A percentile compares a stretch with the other conserved stretches of the same genome.
These are phyloP conservation scores for Fusarium haematococcum DNA, from an alignment of 2,329 filamentous ascomycete genomes.

Conservation along the genomic window DNA sequence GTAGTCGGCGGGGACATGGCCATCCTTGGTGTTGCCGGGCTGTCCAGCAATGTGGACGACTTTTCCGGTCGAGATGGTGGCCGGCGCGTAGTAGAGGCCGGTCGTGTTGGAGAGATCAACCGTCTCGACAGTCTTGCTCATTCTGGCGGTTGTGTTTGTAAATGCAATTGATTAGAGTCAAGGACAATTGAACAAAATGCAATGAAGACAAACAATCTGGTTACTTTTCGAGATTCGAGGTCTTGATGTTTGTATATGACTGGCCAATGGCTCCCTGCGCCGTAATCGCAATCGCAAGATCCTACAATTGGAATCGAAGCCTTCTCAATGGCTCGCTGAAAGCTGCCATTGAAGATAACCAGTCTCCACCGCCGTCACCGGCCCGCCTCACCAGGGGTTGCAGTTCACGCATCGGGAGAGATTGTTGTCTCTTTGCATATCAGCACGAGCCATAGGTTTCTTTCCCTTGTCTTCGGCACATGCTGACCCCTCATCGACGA, in stretches of 20 bases:
- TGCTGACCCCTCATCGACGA: not conserved
- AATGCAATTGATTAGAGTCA: not conserved
- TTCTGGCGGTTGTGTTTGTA: conserved; percentile 1
- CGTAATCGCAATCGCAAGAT: not conserved
- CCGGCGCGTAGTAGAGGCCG: conserved; percentile 23
- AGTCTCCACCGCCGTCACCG: not conserved
- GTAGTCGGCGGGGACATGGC: conserved; percentile 51
- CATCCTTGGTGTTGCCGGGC: conserved; percentile 47
- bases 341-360: not conserved
- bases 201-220: not conserved
- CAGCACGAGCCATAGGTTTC: not conserved
- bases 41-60: conserved; percentile 52
- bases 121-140: conserved; percentile 24
- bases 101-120: conserved; percentile 32
- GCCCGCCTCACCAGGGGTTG: not conserved
- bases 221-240: not conserved
- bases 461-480: too few relatives aligned
- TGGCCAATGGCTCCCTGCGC: not conserved
- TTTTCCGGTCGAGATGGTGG: conserved; percentile 16
- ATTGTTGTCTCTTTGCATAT: not conserved
- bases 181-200: not conserved
- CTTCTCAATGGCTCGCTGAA: not conserved
- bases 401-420: not conserved
- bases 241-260: not conserved
- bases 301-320: not conserved